Evolutionary conservation across 768 basidiomycete genomes (phyloP).

Genomic region (Chlorophyllum brunneum): DNA sequence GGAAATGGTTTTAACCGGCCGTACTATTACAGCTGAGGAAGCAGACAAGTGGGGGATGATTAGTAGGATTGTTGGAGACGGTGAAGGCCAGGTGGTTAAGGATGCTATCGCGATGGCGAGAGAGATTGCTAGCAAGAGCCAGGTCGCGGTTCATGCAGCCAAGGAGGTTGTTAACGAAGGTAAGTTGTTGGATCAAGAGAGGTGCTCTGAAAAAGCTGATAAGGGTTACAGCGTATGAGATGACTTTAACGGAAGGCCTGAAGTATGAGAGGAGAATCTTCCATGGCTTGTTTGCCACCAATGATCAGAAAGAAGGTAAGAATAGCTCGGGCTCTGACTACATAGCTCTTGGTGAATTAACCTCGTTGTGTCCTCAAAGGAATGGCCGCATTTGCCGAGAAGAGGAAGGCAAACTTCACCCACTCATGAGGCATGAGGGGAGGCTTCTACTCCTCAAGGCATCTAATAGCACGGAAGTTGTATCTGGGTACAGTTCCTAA

Average conservation of each 20-base stretch:
- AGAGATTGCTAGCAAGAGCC: slow-evolving; percentile 77
- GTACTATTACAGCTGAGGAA: slow-evolving; percentile 73
- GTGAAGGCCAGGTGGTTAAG: slow-evolving; percentile 75
- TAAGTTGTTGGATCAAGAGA: slow-evolving; percentile 24
- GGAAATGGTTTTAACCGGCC: slow-evolving; percentile 91
- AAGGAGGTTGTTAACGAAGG: slow-evolving; percentile 95
- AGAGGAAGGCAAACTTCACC: slow-evolving; percentile 83
- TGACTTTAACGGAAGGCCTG: slow-evolving; percentile 78
- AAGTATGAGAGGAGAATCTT: slow-evolving; percentile 86
- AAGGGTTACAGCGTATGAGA: slow-evolving; percentile 62
- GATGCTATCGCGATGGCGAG: slow-evolving; percentile 82
- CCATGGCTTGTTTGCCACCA: slow-evolving; percentile 88
- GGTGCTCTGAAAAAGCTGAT: slow-evolving; percentile 2
- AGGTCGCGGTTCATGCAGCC: slow-evolving; percentile 76
- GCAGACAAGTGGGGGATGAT: slow-evolving; percentile 88
- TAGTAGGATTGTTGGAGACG: slow-evolving; percentile 72
- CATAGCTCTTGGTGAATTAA: not conserved
- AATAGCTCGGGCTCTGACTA: slow-evolving; percentile 17
- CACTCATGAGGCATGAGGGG: slow-evolving; percentile 36
- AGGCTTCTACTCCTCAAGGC: not conserved
- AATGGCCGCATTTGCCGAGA: slow-evolving; percentile 93
- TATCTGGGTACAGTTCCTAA: not conserved
- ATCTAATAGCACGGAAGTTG: not conserved
- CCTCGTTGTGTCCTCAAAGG: slow-evolving; percentile 42
- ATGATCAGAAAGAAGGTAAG: slow-evolving; percentile 93